phyloP scores from a whole-genome alignment of 73 alveolate genomes.

The Tetrahymena borealis region DNA sequence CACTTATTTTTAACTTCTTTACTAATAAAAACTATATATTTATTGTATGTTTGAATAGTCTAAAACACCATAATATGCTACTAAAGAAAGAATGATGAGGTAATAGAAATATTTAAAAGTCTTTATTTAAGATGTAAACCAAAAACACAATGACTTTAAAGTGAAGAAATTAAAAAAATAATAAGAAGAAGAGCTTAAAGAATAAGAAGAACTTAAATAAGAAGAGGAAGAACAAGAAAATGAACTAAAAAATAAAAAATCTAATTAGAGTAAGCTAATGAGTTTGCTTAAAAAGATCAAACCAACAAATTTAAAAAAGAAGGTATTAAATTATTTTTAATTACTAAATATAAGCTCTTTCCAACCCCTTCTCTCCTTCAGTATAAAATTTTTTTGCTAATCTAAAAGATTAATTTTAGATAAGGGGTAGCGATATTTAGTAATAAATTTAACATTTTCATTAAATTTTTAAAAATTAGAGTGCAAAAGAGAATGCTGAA shows the following conservation, averaged over 20 bases:
- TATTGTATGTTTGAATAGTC: background rate
- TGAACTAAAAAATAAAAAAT: background rate
- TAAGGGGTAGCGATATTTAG: too few relatives aligned
- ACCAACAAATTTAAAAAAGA: background rate
- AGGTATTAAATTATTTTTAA: too few relatives aligned
- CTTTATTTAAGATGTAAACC: background rate
- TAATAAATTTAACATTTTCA: too few relatives aligned
- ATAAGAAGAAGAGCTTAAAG: background rate
- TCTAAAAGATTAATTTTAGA: too few relatives aligned
- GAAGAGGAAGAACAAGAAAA: background rate
- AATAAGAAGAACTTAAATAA: background rate
- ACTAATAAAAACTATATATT: background rate
- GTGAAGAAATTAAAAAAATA: background rate
- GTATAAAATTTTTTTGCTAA: too few relatives aligned
- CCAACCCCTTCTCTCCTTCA: too few relatives aligned
- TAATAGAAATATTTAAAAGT: background rate
- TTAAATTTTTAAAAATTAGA: too few relatives aligned
- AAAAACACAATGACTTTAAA: background rate
- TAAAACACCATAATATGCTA: background rate
- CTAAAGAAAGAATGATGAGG: background rate
- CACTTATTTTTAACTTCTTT: background rate
- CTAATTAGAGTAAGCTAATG: background rate
- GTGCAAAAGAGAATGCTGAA: background rate
- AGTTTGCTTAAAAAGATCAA: background rate
- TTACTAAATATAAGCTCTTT: background rate